Evolutionary conservation across 352 stramenopile species (phyloP).

Genomic region (Phytophthora citrophthora): DNA sequence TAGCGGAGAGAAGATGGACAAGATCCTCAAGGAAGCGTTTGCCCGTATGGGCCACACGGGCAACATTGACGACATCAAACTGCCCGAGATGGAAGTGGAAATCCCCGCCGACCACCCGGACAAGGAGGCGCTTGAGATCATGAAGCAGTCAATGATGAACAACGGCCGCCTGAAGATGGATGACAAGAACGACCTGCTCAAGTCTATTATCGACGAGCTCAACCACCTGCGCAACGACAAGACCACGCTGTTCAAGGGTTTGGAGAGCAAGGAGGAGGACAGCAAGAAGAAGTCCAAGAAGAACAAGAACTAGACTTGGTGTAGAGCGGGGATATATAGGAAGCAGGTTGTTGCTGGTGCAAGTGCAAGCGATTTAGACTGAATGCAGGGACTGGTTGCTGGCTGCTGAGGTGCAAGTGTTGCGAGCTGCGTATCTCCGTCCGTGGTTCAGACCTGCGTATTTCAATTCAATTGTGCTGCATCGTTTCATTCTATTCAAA

Average conservation of each 20-base stretch:
- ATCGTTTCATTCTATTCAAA: slow-evolving; percentile 3
- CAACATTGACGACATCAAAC: slow-evolving; percentile 67
- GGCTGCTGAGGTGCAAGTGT: not conserved
- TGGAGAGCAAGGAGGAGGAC: slow-evolving; percentile 48
- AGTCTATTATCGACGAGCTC: slow-evolving; percentile 82
- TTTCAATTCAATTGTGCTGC: slow-evolving; percentile 28
- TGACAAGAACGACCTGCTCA: slow-evolving; percentile 90
- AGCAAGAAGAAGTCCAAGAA: slow-evolving; percentile 22
- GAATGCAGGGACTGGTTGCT: slow-evolving; percentile 2
- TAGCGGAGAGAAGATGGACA: slow-evolving; percentile 67
- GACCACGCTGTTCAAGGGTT: slow-evolving; percentile 82
- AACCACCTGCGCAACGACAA: slow-evolving; percentile 86
- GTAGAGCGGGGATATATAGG: slow-evolving; percentile 23
- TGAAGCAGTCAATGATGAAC: slow-evolving; percentile 91
- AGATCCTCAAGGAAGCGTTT: slow-evolving; percentile 78
- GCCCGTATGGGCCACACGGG: slow-evolving; percentile 76
- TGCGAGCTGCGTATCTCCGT: not conserved
- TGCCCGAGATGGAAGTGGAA: slow-evolving; percentile 76
- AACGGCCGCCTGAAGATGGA: slow-evolving; percentile 89
- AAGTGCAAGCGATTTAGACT: slow-evolving; percentile 8
- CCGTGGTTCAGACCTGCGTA: slow-evolving; percentile 6
- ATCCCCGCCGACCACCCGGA: slow-evolving; percentile 75
- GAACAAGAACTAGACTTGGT: slow-evolving; percentile 25
- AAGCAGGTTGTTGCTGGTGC: slow-evolving; percentile 6
- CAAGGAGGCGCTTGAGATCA: slow-evolving; percentile 85